Evolutionary conservation across 164 flowering plant species (phyloP), one percentile per base, ranked within the genome.

Genomic region (Vitis vinifera): DNA sequence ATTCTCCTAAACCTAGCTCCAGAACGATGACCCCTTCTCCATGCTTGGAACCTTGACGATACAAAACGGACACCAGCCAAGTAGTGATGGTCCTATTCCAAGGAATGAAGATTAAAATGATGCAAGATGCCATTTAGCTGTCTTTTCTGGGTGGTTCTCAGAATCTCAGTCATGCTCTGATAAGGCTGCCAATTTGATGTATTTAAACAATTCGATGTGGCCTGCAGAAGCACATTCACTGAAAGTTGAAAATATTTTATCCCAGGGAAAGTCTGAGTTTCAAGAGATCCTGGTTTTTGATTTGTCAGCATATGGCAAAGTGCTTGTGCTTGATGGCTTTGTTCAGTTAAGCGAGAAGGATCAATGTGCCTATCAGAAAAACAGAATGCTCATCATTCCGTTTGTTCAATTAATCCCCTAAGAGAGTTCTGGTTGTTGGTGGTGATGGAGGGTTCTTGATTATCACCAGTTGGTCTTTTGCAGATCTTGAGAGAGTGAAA

Each of bases 351-450:
- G 96, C 3, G 99, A 95, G 88, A 91, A 88, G 81, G 98, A 95
- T 84, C 98, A 95, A 77, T 95, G 94, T 76, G 98, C 97, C 12
- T 95, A 95, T 78, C 99, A 93, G 78, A 97, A 95, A 84, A 95
- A 0, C 27, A 93, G 99, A 95, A 91, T 65, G 76, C 90, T 57
- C 99, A 95, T 80, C 91, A 91, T 66, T 97, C 99, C 11, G 93
- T 95, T 73, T 90, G 99, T 83, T 95, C 99, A 8, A 88, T 94
- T 76, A 83, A 68, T 89, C 92, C 48, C 99, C 99, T 15, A 91
- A 89, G 80, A 89, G 56, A 69, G 99, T 94, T 23, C 27, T 23
- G 2, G 27, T 23, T 23, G 1, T 23, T 23, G 27, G 2, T 23
- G 27, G 27, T 62, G 83, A 79, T 1, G 71, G 73, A 30, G 81